A percentile compares a stretch with the other conserved stretches of the same genome.
Evolutionary conservation across 208 protist species (phyloP).

Genomic region (Spongospora subterranea): DNA sequence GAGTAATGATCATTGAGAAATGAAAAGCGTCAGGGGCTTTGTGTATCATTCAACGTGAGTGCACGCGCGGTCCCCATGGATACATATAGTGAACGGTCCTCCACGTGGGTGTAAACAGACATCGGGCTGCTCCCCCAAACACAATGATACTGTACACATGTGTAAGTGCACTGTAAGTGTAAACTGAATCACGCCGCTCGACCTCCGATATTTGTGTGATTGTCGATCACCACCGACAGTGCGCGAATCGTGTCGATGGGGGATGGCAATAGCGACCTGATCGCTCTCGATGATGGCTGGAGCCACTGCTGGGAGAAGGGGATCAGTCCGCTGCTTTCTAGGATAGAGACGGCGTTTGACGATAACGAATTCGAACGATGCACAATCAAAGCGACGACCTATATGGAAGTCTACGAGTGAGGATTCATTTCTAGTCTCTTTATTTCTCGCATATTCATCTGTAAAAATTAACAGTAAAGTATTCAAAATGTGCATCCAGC

Average conservation of each 20-base stretch:
- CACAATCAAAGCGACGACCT: slow-evolving; percentile 36
- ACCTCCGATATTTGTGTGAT: too few species aligned
- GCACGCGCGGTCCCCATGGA: too few species aligned
- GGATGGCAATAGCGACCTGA: neutral
- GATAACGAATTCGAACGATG: slow-evolving; percentile 47
- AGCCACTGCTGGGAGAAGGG: neutral
- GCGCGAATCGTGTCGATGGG: neutral
- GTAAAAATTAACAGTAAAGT: slow-evolving; percentile 56
- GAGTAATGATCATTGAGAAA: too few species aligned
- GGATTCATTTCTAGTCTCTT: slow-evolving; percentile 21
- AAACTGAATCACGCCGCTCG: too few species aligned
- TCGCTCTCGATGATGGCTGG: slow-evolving; percentile 31
- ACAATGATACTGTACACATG: too few species aligned
- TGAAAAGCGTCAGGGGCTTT: too few species aligned
- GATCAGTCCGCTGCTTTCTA: slow-evolving; percentile 3
- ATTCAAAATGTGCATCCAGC: slow-evolving; percentile 68
- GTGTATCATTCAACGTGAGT: too few species aligned
- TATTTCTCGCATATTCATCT: neutral
- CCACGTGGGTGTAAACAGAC: too few species aligned
- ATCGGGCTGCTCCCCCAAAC: too few species aligned
- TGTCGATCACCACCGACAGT: too few species aligned
- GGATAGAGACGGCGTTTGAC: slow-evolving; percentile 39
- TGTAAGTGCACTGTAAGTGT: too few species aligned
- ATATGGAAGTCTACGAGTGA: slow-evolving; percentile 44
- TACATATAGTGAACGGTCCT: too few species aligned